Evolutionary conservation across 106 monocot species (phyloP), one percentile per base, ranked within the genome.

Genomic region (Dioscorea dumetorum): DNA sequence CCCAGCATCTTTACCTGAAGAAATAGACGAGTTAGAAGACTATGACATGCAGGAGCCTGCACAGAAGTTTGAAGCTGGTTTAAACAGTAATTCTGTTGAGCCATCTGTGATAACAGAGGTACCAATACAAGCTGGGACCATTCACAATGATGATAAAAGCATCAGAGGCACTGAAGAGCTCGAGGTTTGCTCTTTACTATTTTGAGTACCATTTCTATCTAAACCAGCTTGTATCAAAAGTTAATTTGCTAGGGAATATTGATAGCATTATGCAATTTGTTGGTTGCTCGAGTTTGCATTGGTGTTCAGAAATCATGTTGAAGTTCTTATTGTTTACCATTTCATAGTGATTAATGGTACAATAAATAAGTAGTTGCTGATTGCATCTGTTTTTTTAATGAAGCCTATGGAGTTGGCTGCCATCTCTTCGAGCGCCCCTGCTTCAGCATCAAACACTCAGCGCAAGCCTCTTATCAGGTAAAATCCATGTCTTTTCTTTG

Each of bases 381-480:
- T 28, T 48, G 21, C 32, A n/a, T 51, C 19, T 14, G 50, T 69
- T 71, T 73, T 8, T 53, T 49, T 4, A 61, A 49, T 52, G 72
- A 74, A 92, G 91, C 68, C 83, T 24, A 20, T 67, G 13, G 93
- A 86, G 79, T 62, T 88, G 17, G 74, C 74, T 57, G 78, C 74
- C n/a, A 77, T 88, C 28, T 28, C 49, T 49, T 22, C 52, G 33
- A 70, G 64, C 9, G 51, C 50, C 8, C 53, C 82, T 57, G 51
- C 76, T 17, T 61, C 81, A 52, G 50, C 74, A 61, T 67, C 77
- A 33, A 77, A 52, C 24, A 58, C 72, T 64, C 86, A 72, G 28
- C 69, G 76, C 35, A 93, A 77, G 62, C 88, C 85, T 11, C 57
- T 88, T 31, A 84, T 93, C 31, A 93, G 85, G 93, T 88, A 78